phyloP scores from a whole-genome alignment of 2,329 filamentous ascomycete genomes.

The Proliferodiscus dingleyae region DNA sequence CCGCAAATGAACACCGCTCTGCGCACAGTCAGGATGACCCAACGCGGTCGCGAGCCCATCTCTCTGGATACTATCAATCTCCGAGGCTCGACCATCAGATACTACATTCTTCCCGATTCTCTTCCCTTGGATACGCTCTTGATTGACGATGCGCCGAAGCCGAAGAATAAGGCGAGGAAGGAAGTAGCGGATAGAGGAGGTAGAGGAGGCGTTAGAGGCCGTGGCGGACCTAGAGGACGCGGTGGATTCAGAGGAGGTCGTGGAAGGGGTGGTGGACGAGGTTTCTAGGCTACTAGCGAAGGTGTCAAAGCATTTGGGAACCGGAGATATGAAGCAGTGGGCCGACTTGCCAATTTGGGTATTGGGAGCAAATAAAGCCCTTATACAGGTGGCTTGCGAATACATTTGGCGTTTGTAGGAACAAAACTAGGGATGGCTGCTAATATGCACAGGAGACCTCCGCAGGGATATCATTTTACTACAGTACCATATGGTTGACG shows the following conservation, averaged over 20 bases:
- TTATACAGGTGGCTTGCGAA: constrained; percentile 1
- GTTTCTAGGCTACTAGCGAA: no score
- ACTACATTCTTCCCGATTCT: constrained; percentile 93
- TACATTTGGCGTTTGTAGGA: constrained; percentile 20
- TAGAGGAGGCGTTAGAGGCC: constrained; percentile 40
- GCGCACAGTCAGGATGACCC: constrained; percentile 94
- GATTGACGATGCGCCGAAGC: constrained; percentile 94
- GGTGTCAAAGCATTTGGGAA: no score
- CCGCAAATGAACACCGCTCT: constrained; percentile 98
- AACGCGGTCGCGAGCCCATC: constrained; percentile 80
- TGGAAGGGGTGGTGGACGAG: constrained; percentile 43
- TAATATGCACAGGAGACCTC: neutral
- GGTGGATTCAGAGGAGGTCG: constrained; percentile 45
- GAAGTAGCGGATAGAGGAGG: constrained; percentile 58
- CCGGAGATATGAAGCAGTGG: neutral
- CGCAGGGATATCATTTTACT: constrained; percentile 1
- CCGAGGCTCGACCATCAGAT: constrained; percentile 90
- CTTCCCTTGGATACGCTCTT: constrained; percentile 91
- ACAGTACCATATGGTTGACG: constrained; percentile 31
- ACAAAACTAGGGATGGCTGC: constrained; percentile 20
- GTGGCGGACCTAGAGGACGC: constrained; percentile 40
- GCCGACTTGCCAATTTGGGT: neutral
- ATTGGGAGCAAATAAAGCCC: constrained; percentile 1
- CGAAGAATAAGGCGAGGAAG: constrained; percentile 99
- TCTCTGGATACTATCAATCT: constrained; percentile 94